Base-by-base conservation (phyloP, 2,329 filamentous ascomycete genomes). In the Laburnicola sp. region DNA sequence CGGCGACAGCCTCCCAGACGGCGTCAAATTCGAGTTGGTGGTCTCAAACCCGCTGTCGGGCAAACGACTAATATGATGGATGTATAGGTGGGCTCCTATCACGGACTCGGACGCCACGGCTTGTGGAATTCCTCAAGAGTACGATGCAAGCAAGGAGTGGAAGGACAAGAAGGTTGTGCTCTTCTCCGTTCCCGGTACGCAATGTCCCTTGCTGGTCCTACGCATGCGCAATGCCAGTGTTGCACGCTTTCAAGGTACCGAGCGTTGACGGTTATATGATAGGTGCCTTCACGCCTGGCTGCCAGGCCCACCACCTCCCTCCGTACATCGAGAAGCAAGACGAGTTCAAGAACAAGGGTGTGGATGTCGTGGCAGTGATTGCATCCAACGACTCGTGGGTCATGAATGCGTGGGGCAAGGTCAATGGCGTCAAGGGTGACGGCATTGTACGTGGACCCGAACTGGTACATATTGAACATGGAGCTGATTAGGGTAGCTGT, bases 391-490 rank as follows among this genome's bases (percentile, higher is more conserved):
- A 96, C 75, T 79, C 86, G 59, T 94, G 81, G 71, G 91, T 96
- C 74, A 93, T 93, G 89, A 86, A 85, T 65, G 90, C 88, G 48
- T 94, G 89, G 89, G 87, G 85, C 76, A 95, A 96, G 83, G 89
- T 91, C 69, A 93, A 95, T 76, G 81, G 81, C 45, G 80, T 93
- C 69, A 86, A 83, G 68, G 84, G 86, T 59, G 86, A 93, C 63
- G 81, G 83, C 65, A 84, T 88, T 64, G 80, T 86, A 73, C 51
- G 80, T 35, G 21, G 6, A 31, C n/a, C 11, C 25, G 3, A 3
- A n/a, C 11, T 34, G 28, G 35, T 6, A 40, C 3, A 31, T 9
- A 4, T 36, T 45, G 11, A 5, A 23, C n/a, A 8, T 11, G 25
- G 28, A 28, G 35, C 11, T 6, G 10, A 27, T 1, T 34, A 36